phyloP scores from a whole-genome alignment of 176 grass and related monocot genomes.

The Cenchrus purpureus region DNA sequence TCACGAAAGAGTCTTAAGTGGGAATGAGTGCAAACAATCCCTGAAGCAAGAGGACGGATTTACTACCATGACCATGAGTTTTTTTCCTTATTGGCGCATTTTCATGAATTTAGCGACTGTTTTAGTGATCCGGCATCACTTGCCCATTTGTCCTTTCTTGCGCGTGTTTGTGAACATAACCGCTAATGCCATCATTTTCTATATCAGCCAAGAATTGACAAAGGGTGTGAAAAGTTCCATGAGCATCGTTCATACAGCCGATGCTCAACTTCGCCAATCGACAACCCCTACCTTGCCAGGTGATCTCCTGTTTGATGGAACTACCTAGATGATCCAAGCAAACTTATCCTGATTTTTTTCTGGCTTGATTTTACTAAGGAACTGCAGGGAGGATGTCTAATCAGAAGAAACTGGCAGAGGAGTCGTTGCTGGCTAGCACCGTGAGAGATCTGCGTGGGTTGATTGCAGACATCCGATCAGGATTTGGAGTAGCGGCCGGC shows the following conservation, averaged over 20 bases:
- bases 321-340: not conserved
- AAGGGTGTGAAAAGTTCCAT: slow-evolving; percentile 64
- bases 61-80: not conserved
- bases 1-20: not conserved
- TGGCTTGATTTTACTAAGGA: slow-evolving; percentile 55
- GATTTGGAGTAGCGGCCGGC: slow-evolving; percentile 52
- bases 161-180: not conserved
- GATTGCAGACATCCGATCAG: slow-evolving; percentile 52
- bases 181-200: slow-evolving; percentile 30
- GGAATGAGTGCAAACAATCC: not conserved
- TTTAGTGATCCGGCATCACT: not conserved
- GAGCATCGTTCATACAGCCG: slow-evolving; percentile 57
- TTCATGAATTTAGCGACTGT: not conserved
- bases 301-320: slow-evolving; percentile 27
- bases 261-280: slow-evolving; percentile 52
- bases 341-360: not conserved
- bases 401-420: slow-evolving; percentile 28
- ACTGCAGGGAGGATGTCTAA: slow-evolving; percentile 33
- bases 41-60: not conserved
- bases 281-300: slow-evolving; percentile 41
- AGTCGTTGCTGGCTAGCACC: slow-evolving; percentile 52
- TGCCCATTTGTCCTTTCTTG: not conserved
- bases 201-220: slow-evolving; percentile 65
- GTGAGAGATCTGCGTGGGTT: slow-evolving; percentile 64
- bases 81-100: not conserved